These are phyloP conservation scores for Castanea crenata DNA, from an alignment of 306 rosid species.

Conservation along the genomic window DNA sequence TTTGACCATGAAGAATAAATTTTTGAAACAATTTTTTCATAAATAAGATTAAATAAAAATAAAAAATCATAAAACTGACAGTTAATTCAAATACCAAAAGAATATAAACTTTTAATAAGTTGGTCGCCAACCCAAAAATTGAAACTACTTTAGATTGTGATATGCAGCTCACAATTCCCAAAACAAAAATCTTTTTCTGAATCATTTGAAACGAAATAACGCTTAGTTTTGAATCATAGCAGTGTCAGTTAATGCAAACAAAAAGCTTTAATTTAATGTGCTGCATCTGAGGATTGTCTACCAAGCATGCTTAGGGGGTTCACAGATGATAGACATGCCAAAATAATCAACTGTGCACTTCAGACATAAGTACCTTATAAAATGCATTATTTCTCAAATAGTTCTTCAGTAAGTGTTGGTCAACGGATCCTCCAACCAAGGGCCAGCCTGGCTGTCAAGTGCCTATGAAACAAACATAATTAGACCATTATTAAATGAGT, in stretches of 20 bases:
- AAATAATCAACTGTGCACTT: conserved; percentile 15
- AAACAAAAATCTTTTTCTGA: not conserved
- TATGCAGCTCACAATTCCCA: conserved; percentile 6
- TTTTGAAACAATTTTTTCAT: not conserved
- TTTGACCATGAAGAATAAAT: not conserved
- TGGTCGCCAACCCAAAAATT: not conserved
- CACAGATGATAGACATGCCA: not conserved
- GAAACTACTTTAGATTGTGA: not conserved
- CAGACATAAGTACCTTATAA: conserved; percentile 67
- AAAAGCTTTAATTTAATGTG: not conserved
- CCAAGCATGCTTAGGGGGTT: conserved; percentile 9
- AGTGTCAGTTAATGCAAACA: not conserved
- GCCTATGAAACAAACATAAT: conserved; percentile 49
- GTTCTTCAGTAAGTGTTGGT: conserved; percentile 83
- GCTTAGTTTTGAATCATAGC: conserved; percentile 1
- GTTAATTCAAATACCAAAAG: not conserved
- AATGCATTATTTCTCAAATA: conserved; percentile 89
- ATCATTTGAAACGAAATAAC: conserved; percentile 3
- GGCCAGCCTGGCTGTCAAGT: conserved; percentile 85
- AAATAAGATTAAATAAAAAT: not conserved
- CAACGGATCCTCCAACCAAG: conserved; percentile 97
- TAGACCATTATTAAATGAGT: not conserved
- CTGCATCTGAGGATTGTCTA: not conserved
- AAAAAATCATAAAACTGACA: not conserved
- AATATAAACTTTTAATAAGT: not conserved